These are phyloP conservation scores for Zopfochytrium polystomum DNA, from an alignment of 371 early-diverging fungal species.

Conservation along the genomic window DNA sequence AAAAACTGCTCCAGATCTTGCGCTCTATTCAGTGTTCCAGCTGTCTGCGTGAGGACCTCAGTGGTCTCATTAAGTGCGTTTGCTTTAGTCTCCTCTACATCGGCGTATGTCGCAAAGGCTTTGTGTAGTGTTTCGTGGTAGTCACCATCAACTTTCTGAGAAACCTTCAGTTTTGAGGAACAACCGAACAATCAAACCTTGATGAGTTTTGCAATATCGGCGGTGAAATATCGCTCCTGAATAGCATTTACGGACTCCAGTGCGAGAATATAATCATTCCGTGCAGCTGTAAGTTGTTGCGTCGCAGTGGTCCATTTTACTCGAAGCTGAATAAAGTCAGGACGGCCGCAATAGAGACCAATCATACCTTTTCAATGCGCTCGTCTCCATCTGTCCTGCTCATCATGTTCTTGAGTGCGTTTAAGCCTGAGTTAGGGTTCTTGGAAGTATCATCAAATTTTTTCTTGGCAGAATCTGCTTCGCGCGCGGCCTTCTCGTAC, in stretches of 20 bases:
- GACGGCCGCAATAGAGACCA: neutral
- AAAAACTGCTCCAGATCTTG: conserved; percentile 35
- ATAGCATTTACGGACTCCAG: conserved; percentile 32
- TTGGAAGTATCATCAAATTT: conserved; percentile 41
- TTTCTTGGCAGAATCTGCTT: conserved; percentile 32
- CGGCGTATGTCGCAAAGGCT: conserved; percentile 24
- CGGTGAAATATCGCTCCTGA: conserved; percentile 32
- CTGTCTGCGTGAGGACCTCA: conserved; percentile 12
- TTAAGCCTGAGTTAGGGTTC: conserved; percentile 45
- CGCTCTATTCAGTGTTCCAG: conserved; percentile 19
- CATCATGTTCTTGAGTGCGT: conserved; percentile 39
- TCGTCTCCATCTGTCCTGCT: conserved; percentile 42
- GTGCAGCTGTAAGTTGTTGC: conserved; percentile 28
- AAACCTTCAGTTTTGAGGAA: neutral
- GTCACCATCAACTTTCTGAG: conserved; percentile 39
- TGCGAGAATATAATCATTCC: conserved; percentile 47
- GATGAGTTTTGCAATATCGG: conserved; percentile 39
- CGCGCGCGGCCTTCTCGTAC: conserved; percentile 46
- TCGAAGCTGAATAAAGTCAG: conserved; percentile 5
- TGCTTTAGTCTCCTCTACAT: conserved; percentile 26
- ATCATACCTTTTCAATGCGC: conserved; percentile 35
- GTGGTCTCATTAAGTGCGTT: conserved; percentile 11
- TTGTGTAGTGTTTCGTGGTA: conserved; percentile 23
- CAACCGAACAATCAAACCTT: conserved; percentile 19
- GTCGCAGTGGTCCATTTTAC: conserved; percentile 38